These are phyloP conservation scores for Tranzscheliella williamsii DNA, from an alignment of 1,284 basidiomycete species.

Conservation along the genomic window DNA sequence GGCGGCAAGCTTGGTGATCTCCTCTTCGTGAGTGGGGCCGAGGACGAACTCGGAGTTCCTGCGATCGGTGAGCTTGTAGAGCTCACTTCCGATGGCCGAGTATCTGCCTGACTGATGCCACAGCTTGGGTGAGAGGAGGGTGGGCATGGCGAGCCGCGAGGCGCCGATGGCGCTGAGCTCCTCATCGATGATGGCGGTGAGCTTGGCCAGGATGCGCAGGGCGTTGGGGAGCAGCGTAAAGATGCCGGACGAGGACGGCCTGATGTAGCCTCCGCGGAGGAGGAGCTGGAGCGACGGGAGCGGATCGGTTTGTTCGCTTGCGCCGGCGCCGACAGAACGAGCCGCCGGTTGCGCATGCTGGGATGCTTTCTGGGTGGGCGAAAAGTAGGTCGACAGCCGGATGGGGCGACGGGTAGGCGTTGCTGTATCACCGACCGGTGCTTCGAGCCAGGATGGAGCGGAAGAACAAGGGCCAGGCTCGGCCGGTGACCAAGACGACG, in stretches of 20 bases:
- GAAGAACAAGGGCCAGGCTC: too few relatives aligned
- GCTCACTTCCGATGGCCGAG: slow-evolving; percentile 57
- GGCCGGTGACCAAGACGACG: too few relatives aligned
- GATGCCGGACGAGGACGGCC: slow-evolving; percentile 59
- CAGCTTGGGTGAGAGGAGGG: slow-evolving; percentile 49
- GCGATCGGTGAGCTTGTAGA: slow-evolving; percentile 58
- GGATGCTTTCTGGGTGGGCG: slow-evolving; percentile 20
- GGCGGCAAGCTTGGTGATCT: slow-evolving; percentile 59
- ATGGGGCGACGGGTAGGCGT: too few relatives aligned
- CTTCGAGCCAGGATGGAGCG: too few relatives aligned
- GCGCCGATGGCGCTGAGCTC: slow-evolving; percentile 57
- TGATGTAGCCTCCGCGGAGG: slow-evolving; percentile 56
- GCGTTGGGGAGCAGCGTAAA: slow-evolving; percentile 59
- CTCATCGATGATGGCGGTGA: slow-evolving; percentile 53
- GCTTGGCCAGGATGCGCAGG: slow-evolving; percentile 55
- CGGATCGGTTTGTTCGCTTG: slow-evolving; percentile 4
- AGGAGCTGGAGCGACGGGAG: slow-evolving; percentile 40
- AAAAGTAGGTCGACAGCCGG: slow-evolving; percentile 19
- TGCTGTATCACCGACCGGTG: too few relatives aligned
- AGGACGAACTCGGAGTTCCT: slow-evolving; percentile 56
- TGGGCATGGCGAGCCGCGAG: slow-evolving; percentile 58
- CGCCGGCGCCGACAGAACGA: too few relatives aligned
- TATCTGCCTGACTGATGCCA: slow-evolving; percentile 58
- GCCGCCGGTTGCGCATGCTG: background rate
- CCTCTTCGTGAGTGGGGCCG: slow-evolving; percentile 62